Conservation (phyloP, 352 stramenopile genomes). For the Pythium scleroteichum region DNA sequence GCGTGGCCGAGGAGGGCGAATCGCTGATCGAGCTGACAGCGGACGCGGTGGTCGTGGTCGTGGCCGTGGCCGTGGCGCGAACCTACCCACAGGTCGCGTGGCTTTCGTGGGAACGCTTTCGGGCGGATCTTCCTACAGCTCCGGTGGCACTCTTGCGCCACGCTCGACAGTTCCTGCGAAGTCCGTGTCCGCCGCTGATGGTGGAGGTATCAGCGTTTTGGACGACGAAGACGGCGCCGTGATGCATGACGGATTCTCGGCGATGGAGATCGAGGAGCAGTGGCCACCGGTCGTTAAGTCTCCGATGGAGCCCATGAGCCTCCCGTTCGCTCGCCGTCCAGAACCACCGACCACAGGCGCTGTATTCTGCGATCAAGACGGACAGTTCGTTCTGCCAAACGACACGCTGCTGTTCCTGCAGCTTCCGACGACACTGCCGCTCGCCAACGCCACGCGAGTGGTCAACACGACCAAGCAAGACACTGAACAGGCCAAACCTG, state of each 20-base stretch:
- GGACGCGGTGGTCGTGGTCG: slow-evolving; percentile 43
- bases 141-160: slow-evolving; percentile 35
- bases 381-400: slow-evolving; percentile 54
- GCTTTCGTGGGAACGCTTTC: slow-evolving; percentile 82
- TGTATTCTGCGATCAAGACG: slow-evolving; percentile 64
- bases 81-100: slow-evolving; percentile 65
- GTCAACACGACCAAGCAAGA: slow-evolving; percentile 29
- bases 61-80: slow-evolving; percentile 48
- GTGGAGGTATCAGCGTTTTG: slow-evolving; percentile 83
- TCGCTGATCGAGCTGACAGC: slow-evolving; percentile 16
- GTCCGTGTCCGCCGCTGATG: slow-evolving; percentile 56
- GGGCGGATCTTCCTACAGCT: slow-evolving; percentile 76
- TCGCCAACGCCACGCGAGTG: slow-evolving; percentile 49
- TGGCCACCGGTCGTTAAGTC: slow-evolving; percentile 83
- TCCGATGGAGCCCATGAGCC: slow-evolving; percentile 80
- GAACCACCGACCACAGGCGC: slow-evolving; percentile 60
- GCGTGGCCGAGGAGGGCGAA: slow-evolving; percentile 26
- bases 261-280: slow-evolving; percentile 68
- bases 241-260: slow-evolving; percentile 49
- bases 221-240: slow-evolving; percentile 57
- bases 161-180: slow-evolving; percentile 42
- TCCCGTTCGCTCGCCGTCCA: slow-evolving; percentile 66
- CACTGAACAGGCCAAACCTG: slow-evolving; percentile 1
- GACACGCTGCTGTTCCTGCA: slow-evolving; percentile 84
- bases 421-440: slow-evolving; percentile 78